Base-by-base conservation (phyloP, 1,284 basidiomycete species). In the Serendipita sp. region DNA sequence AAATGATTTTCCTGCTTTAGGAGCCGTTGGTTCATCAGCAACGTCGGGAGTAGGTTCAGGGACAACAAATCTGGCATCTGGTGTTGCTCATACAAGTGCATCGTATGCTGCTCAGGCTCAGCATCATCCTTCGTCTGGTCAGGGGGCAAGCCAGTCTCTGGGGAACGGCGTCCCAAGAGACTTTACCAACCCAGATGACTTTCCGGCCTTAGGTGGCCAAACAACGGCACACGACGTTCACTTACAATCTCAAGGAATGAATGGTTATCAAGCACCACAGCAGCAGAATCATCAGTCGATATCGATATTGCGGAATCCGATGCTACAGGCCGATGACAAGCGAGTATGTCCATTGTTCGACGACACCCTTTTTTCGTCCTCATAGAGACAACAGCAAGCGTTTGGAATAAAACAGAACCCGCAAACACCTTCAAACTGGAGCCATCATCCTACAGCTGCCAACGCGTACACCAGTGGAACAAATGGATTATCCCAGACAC, bases 1-100 rank as follows among this genome's bases (percentile, higher is more conserved):
- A 41, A 91, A 86, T 70, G 88, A 91, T 73, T 91, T 91, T 69
- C 88, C 88, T 10, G 88, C 87, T 30, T 79, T 91, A 10, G 87
- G 53, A 1, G 53, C 53, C 8, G 53, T 4, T 35, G 53, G 53
- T 8, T 8, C 29, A 34, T 34, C 53, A n/a, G 53, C 53, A 32
- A 34, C 53, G 53, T 12, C 26, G 12, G 29, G 53, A 6, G 26
- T 30, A n/a, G 32, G 88, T 50, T 84, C 87, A 61, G 65, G 64
- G 2, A 64, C 70, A 62, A 74, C 68, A 13, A 41, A 41, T 41
- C 38, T 41, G 15, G 73, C 77, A 6, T 69, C 72, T 26, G 75
- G 69, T 63, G 71, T 72, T 49, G 68, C 72, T 26, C 15, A 49
- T 17, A 17, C 61, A n/a, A 61, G 44, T n/a, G 61, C 60, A 22